These are phyloP conservation scores for Astraeus odoratus DNA, from an alignment of 768 basidiomycete species.

Conservation along the genomic window DNA sequence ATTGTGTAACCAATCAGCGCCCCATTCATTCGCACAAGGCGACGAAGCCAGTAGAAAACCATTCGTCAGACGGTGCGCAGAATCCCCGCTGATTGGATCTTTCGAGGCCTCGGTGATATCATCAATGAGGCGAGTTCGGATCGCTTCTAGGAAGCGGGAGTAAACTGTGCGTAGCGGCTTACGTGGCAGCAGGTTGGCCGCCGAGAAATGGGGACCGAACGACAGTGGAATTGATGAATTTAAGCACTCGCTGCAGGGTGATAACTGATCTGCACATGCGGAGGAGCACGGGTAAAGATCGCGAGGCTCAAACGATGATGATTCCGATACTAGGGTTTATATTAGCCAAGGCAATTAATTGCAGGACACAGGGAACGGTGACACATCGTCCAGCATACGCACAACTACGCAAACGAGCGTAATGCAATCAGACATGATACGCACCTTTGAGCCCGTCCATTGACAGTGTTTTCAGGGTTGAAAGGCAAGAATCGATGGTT, in stretches of 20 bases:
- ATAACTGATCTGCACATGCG: conserved; percentile 33
- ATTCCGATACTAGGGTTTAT: conserved; percentile 32
- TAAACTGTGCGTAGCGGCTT: conserved; percentile 35
- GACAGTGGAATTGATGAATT: conserved; percentile 12
- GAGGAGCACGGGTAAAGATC: conserved; percentile 49
- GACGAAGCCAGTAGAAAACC: conserved; percentile 56
- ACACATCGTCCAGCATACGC: background rate
- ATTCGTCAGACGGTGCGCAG: conserved; percentile 44
- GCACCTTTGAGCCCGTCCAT: conserved; percentile 49
- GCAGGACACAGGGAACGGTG: conserved; percentile 6
- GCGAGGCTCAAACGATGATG: conserved; percentile 38
- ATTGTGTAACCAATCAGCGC: conserved; percentile 54
- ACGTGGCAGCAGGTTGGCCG: conserved; percentile 38
- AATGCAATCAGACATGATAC: conserved; percentile 16
- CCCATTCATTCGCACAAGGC: conserved; percentile 49
- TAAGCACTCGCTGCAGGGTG: conserved; percentile 35
- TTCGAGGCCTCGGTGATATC: conserved; percentile 44
- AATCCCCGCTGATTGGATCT: conserved; percentile 23
- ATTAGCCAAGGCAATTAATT: conserved; percentile 6
- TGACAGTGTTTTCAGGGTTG: conserved; percentile 30
- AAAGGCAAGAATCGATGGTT: conserved; percentile 23
- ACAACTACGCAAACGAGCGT: background rate
- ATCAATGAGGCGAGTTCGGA: conserved; percentile 46
- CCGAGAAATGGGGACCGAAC: conserved; percentile 22
- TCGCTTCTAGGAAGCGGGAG: conserved; percentile 51